phyloP scores from a whole-genome alignment of 2,329 filamentous ascomycete genomes.

The Coleophoma crateriformis region DNA sequence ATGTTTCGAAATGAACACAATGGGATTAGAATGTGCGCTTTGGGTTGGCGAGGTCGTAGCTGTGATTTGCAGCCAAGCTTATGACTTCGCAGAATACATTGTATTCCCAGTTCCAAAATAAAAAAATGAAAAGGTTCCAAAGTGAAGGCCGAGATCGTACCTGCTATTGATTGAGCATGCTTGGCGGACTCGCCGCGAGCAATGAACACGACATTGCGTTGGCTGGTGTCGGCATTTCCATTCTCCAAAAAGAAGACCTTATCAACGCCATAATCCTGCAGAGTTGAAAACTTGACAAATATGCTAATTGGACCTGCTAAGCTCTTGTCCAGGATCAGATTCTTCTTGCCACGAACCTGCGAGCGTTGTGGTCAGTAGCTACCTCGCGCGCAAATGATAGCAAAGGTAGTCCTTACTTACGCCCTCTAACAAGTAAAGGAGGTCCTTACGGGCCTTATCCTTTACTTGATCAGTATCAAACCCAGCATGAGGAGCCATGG shows the following conservation, averaged over 20 bases:
- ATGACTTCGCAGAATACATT: slow-evolving; percentile 46
- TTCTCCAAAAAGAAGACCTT: slow-evolving; percentile 97
- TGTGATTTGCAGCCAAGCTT: too few species aligned
- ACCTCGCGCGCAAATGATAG: slow-evolving; percentile 6
- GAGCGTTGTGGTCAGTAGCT: slow-evolving; percentile 25
- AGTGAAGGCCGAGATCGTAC: slow-evolving; percentile 40
- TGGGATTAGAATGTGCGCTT: slow-evolving; percentile 35
- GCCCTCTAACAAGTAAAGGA: slow-evolving; percentile 86
- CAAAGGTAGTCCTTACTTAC: slow-evolving; percentile 58
- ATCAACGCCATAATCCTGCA: slow-evolving; percentile 96
- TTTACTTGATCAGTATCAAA: slow-evolving; percentile 73
- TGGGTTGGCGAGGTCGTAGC: slow-evolving; percentile 19
- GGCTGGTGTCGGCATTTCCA: slow-evolving; percentile 87
- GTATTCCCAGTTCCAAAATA: slow-evolving; percentile 39
- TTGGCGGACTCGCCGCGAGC: slow-evolving; percentile 83
- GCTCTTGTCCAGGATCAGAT: slow-evolving; percentile 85
- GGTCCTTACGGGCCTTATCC: slow-evolving; percentile 79
- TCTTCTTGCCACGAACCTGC: slow-evolving; percentile 98
- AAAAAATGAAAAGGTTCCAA: not conserved
- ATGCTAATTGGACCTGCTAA: slow-evolving; percentile 85
- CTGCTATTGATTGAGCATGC: slow-evolving; percentile 80
- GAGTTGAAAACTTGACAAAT: slow-evolving; percentile 89
- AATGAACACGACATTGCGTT: slow-evolving; percentile 92
- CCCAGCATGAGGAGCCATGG: slow-evolving; percentile 64
- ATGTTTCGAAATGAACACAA: slow-evolving; percentile 27